Base-by-base conservation (phyloP, 352 stramenopile species). In the Pythium rhizo-oryzae region DNA sequence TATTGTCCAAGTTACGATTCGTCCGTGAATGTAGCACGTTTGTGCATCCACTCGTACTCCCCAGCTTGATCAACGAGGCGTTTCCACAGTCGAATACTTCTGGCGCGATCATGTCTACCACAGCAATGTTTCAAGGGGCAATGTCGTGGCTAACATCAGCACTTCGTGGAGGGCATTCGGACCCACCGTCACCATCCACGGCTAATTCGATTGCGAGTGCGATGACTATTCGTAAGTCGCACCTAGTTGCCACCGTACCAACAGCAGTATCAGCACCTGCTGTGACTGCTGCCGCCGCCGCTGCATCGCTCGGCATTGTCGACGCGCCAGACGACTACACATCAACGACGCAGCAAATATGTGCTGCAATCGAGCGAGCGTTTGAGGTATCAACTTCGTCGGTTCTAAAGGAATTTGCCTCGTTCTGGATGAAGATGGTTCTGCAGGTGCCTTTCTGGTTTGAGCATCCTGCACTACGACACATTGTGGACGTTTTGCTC, bases 401-500 rank as follows among this genome's bases (percentile, higher is more conserved):
- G 8, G 53, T 63, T 7, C 78, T 91, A 0, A 55, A 41, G 16
- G 70, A 87, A 12, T 70, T 80, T 21, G 78, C 84, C 56, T 33
- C 64, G 2, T 92, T 89, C 50, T 94, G 86, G 86, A 71, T 82
- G 59, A 84, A 82, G 57, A 64, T 82, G 25, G 52, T 94, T 33
- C 65, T 93, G 1, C 80, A 89, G 61, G 84, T 93, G 16, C 87
- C 87, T 6, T 90, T 88, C 49, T 94, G 87, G 87, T 90, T 85
- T 62, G 85, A 94, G 63, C 88, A 91, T 59, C 73, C 79, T 24
- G 82, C 75, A 0, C 82, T 94, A 39, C 80, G 87, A 12, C 75
- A 91, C 64, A 59, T 93, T 4, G 35, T 92, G 19, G 85, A 94
- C 58, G 75, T 86, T n/a, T 67, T 94, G 16, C 30, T 92, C 12